These are phyloP conservation scores for Hymenoscyphus occultus DNA, from an alignment of 2,329 filamentous ascomycete genomes.

Conservation along the genomic window DNA sequence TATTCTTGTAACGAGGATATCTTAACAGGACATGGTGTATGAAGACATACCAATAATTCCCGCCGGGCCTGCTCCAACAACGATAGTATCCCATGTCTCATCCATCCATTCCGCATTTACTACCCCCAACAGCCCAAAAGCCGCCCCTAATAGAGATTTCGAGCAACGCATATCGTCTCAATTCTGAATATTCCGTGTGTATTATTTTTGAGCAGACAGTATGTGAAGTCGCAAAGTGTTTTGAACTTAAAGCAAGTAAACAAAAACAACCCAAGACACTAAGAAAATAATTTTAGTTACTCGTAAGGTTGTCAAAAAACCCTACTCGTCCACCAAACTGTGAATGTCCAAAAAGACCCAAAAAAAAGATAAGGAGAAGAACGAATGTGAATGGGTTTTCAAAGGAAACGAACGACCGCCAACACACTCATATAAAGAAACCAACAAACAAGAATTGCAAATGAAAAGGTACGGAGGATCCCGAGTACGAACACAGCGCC, in stretches of 20 bases:
- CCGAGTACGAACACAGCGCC: too few species aligned
- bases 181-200: neutral
- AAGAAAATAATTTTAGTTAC: too few species aligned
- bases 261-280: neutral
- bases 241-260: neutral
- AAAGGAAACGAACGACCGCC: too few species aligned
- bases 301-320: too few species aligned
- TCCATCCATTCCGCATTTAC: conserved; percentile 27
- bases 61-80: conserved; percentile 50
- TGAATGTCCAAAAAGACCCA: too few species aligned
- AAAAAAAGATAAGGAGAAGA: too few species aligned
- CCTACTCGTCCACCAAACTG: too few species aligned
- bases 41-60: conserved; percentile 43
- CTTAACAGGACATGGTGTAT: neutral
- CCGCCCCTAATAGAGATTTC: neutral
- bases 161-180: neutral
- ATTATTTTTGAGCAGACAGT: neutral
- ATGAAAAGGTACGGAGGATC: too few species aligned
- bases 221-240: neutral
- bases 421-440: too few species aligned
- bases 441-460: too few species aligned
- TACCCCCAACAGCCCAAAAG: neutral
- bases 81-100: conserved; percentile 39
- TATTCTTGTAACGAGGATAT: neutral
- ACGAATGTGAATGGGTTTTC: too few species aligned